Percentiles rank a stretch among this genome's conserved stretches.
Evolutionary conservation across 2,329 filamentous ascomycete species (phyloP).

Genomic region (Daldinia sp.): DNA sequence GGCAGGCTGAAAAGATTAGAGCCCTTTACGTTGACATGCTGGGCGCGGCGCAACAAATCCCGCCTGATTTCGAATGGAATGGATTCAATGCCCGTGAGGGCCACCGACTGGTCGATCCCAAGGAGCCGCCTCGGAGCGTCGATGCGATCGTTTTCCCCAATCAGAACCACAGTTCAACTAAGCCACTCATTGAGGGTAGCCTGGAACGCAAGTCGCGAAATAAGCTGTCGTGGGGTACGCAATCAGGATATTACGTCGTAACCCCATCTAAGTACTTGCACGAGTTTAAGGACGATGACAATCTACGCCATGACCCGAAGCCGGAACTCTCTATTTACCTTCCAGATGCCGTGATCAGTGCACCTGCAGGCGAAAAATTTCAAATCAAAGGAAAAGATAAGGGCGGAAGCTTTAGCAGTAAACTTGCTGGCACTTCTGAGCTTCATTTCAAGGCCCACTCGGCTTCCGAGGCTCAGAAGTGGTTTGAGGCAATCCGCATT

Average conservation of each 20-base stretch:
- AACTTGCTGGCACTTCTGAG: slow-evolving; percentile 81
- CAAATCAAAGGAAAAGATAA: slow-evolving; percentile 94
- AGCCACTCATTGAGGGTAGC: slow-evolving; percentile 84
- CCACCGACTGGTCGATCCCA: slow-evolving; percentile 79
- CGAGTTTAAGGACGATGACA: slow-evolving; percentile 94
- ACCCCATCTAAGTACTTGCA: slow-evolving; percentile 89
- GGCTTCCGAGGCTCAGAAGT: slow-evolving; percentile 80
- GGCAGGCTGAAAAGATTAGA: slow-evolving; percentile 82
- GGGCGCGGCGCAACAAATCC: slow-evolving; percentile 76
- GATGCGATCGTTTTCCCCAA: slow-evolving; percentile 85
- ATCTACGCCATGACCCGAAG: slow-evolving; percentile 72
- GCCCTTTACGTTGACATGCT: slow-evolving; percentile 87
- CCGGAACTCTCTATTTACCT: slow-evolving; percentile 92
- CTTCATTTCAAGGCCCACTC: slow-evolving; percentile 89
- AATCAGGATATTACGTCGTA: slow-evolving; percentile 86
- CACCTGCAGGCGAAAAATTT: slow-evolving; percentile 81
- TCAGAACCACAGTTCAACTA: slow-evolving; percentile 81
- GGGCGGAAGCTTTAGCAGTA: slow-evolving; percentile 80
- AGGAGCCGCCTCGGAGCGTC: slow-evolving; percentile 75
- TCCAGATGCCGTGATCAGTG: slow-evolving; percentile 84
- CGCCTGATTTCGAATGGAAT: slow-evolving; percentile 89
- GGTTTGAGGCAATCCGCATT: slow-evolving; percentile 77
- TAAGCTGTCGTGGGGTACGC: slow-evolving; percentile 79
- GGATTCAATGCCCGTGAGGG: slow-evolving; percentile 78
- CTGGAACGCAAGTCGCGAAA: slow-evolving; percentile 92